phyloP scores from a whole-genome alignment of 2,329 filamentous ascomycete genomes.

The Metarhizium anisopliae region DNA sequence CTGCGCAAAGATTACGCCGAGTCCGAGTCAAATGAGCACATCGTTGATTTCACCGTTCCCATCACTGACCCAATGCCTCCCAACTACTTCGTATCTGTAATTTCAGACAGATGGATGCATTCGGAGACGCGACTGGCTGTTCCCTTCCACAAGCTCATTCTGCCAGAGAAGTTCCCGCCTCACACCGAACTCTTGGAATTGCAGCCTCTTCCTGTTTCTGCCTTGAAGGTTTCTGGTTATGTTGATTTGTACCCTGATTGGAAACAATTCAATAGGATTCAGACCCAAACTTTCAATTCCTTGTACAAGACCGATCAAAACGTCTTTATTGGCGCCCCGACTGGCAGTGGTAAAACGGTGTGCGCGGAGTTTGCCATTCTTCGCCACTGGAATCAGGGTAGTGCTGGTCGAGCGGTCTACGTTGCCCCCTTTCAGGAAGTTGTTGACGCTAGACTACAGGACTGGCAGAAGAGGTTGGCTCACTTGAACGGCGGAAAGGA shows the following conservation, averaged over 20 bases:
- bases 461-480: slow-evolving; percentile 75
- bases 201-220: slow-evolving; percentile 81
- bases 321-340: slow-evolving; percentile 85
- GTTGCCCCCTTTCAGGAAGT: slow-evolving; percentile 92
- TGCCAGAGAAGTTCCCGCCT: slow-evolving; percentile 91
- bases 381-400: slow-evolving; percentile 62
- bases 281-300: slow-evolving; percentile 94
- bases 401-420: slow-evolving; percentile 72
- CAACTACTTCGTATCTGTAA: slow-evolving; percentile 93
- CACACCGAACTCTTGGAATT: slow-evolving; percentile 89
- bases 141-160: slow-evolving; percentile 87
- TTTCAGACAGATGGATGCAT: slow-evolving; percentile 98
- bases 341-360: slow-evolving; percentile 92
- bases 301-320: slow-evolving; percentile 88
- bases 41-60: slow-evolving; percentile 92
- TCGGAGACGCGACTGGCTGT: slow-evolving; percentile 89
- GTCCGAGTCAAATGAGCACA: slow-evolving; percentile 81
- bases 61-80: slow-evolving; percentile 97
- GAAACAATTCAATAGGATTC: slow-evolving; percentile 91
- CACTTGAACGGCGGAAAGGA: slow-evolving; percentile 73
- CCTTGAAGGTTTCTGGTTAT: slow-evolving; percentile 79
- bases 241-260: slow-evolving; percentile 73
- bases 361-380: slow-evolving; percentile 92
- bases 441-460: slow-evolving; percentile 69
- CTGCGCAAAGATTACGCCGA: slow-evolving; percentile 82